Evolutionary conservation across 2,329 filamentous ascomycete genomes (phyloP).

Genomic region (Decorospora gaudefroyi): DNA sequence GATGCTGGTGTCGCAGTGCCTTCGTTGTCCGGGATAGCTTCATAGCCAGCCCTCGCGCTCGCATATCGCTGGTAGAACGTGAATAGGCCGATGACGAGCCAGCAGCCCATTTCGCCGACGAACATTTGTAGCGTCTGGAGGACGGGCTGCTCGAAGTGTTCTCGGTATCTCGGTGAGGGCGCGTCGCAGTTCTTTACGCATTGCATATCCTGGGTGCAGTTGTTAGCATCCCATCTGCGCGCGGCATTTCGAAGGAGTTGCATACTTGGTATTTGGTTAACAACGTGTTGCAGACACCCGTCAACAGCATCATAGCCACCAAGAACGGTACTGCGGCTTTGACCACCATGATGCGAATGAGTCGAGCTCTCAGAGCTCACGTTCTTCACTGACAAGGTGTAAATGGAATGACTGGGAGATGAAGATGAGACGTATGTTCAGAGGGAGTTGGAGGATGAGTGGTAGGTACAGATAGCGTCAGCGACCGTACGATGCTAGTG

Average conservation of each 20-base stretch:
- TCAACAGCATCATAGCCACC: conserved; percentile 94
- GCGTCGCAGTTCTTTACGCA: conserved; percentile 88
- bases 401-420: background rate
- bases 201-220: conserved; percentile 76
- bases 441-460: conserved; percentile 7
- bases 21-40: conserved; percentile 59
- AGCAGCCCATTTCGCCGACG: conserved; percentile 92
- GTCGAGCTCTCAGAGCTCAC: conserved; percentile 21
- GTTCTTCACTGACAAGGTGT: background rate
- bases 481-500: conserved; percentile 9
- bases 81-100: conserved; percentile 80
- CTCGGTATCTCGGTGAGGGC: conserved; percentile 66
- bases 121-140: conserved; percentile 98
- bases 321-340: conserved; percentile 78
- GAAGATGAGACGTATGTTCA: conserved; percentile 18
- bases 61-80: conserved; percentile 66
- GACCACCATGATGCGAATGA: conserved; percentile 63
- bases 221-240: conserved; percentile 24
- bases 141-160: conserved; percentile 89
- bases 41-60: conserved; percentile 62
- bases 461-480: conserved; percentile 9
- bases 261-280: conserved; percentile 92
- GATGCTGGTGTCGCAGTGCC: conserved; percentile 48
- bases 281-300: conserved; percentile 94
- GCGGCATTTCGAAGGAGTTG: background rate